Evolutionary conservation across 768 basidiomycete species (phyloP), one percentile per base, ranked within the genome.

Genomic region (Rhodotorula kratochvilovae): DNA sequence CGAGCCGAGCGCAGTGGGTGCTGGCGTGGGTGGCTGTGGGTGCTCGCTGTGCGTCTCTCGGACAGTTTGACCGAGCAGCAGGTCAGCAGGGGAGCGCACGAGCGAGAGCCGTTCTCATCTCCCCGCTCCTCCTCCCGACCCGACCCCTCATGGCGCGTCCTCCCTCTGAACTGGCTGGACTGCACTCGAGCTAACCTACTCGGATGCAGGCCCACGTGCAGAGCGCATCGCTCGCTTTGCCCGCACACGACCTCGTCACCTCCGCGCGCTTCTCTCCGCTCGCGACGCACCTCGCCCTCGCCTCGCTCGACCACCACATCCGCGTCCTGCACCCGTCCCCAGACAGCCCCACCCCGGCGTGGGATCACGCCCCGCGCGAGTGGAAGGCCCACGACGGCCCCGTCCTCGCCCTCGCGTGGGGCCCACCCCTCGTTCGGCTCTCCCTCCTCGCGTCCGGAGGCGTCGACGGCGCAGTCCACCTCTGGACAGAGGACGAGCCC

Each of bases 341-440:
- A n/a, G n/a, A n/a, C n/a, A n/a, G n/a, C 2, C 11, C 7, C 13
- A n/a, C 36, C 21, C 27, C 8, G 43, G 3, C 51, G 68, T 71
- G 64, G 54, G 63, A 43, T 63, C 60, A 42, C 48, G 51, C 29
- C 27, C 62, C 43, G 10, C 21, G 42, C 17, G 68, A 62, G 16
- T 71, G 46, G 23, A 76, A 95, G 91, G 95, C 94, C n/a, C 94
- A 97, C 79, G 92, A 95, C 77, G 92, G 92, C 25, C 87, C 94
- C 1, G 84, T 96, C 48, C 86, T 91, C 15, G 88, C 85, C 79
- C 76, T 96, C 23, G 86, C 86, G 63, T 98, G 92, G 90, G n/a
- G 92, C 92, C 2, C 92, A 94, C 78, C 92, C 95, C 10, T 89
- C 93, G 80, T 93, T 92, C 69, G 94, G 92, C 8, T 86, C n/a